Conservation (phyloP, 805 yeast genomes). For the Lipomyces mesembrius region DNA sequence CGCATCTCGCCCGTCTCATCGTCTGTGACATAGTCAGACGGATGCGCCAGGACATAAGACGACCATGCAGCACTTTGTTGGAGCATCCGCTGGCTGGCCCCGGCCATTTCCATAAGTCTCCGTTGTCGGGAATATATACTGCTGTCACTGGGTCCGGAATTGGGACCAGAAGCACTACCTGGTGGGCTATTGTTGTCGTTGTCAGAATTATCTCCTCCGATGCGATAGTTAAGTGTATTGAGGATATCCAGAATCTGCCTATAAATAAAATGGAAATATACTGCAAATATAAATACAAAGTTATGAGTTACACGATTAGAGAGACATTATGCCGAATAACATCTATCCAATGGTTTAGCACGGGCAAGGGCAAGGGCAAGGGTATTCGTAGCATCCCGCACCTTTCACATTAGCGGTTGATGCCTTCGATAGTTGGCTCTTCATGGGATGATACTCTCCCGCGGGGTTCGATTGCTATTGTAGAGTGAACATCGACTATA, state of each 20-base stretch:
- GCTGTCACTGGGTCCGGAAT: conserved; percentile 3
- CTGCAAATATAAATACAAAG: too few relatives aligned
- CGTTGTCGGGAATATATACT: conserved; percentile 4
- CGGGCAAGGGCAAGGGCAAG: too few relatives aligned
- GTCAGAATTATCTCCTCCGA: neutral
- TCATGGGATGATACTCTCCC: too few relatives aligned
- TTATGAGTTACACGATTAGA: too few relatives aligned
- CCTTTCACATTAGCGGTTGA: neutral
- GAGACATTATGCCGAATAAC: too few relatives aligned
- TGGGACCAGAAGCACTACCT: neutral
- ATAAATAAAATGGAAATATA: conserved; percentile 39
- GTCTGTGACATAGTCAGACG: conserved; percentile 2
- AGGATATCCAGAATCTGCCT: conserved; percentile 67
- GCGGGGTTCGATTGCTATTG: neutral
- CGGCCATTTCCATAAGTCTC: neutral
- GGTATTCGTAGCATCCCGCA: too few relatives aligned
- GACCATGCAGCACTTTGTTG: neutral
- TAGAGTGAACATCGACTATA: neutral
- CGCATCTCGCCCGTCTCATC: conserved; percentile 4
- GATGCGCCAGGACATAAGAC: neutral
- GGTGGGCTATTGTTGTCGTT: neutral
- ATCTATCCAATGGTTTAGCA: too few relatives aligned
- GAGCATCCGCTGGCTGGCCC: neutral
- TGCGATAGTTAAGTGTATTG: conserved; percentile 3
- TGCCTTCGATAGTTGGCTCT: neutral